Evolutionary conservation across 352 stramenopile species (phyloP).

Genomic region (Globisporangium canariense): DNA sequence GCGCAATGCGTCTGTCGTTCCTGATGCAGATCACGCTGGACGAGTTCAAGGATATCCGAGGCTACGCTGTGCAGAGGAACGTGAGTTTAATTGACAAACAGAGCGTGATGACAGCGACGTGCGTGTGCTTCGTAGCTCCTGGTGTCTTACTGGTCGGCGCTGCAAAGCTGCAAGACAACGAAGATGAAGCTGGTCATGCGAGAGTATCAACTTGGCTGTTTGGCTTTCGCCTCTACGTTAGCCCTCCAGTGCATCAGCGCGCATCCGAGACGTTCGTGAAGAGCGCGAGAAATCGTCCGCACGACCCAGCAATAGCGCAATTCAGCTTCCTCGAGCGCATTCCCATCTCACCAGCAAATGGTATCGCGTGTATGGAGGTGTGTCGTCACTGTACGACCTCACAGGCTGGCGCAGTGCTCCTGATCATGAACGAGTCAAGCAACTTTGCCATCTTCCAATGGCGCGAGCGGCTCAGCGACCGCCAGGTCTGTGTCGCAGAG

Average conservation of each 20-base stretch:
- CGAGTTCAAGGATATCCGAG: slow-evolving; percentile 23
- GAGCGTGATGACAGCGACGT: slow-evolving; percentile 23
- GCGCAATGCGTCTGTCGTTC: slow-evolving; percentile 23
- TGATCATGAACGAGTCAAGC: slow-evolving; percentile 26
- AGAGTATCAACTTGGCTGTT: slow-evolving; percentile 26
- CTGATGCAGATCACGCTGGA: slow-evolving; percentile 37
- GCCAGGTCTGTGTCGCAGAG: slow-evolving; percentile 33
- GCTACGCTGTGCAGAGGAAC: slow-evolving; percentile 10
- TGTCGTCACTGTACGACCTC: slow-evolving; percentile 10
- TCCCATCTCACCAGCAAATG: neutral
- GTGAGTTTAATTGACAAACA: neutral
- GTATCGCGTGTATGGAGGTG: neutral
- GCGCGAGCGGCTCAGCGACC: slow-evolving; percentile 54
- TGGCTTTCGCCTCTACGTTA: slow-evolving; percentile 47
- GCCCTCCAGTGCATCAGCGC: slow-evolving; percentile 12
- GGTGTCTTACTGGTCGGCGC: slow-evolving; percentile 44
- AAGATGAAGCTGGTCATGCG: neutral
- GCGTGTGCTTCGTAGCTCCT: slow-evolving; percentile 36
- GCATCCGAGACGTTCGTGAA: neutral
- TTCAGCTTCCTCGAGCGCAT: slow-evolving; percentile 45
- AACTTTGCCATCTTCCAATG: slow-evolving; percentile 46
- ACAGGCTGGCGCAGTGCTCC: slow-evolving; percentile 28
- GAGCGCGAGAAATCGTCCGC: neutral
- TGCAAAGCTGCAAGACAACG: slow-evolving; percentile 11
- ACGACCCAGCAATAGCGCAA: slow-evolving; percentile 25